phyloP scores from a whole-genome alignment of 164 flowering plant species.

The Umbilicus rupestris region DNA sequence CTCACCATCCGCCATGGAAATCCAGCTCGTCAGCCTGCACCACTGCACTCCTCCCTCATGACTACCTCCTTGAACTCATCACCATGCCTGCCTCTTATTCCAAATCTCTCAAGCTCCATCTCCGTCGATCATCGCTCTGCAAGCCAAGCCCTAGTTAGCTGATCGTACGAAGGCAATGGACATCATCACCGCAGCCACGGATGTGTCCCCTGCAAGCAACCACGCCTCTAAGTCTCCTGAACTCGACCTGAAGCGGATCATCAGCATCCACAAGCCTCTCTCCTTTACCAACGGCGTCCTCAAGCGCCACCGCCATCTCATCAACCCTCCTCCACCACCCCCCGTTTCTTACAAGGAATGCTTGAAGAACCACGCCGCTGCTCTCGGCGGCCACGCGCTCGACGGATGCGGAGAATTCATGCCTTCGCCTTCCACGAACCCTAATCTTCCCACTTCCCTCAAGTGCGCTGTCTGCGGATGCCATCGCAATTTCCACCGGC shows the following conservation, averaged over 20 bases:
- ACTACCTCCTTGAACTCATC: no score
- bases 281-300: slow-evolving; percentile 47
- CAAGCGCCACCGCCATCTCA: slow-evolving; percentile 37
- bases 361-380: slow-evolving; percentile 57
- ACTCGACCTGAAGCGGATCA: slow-evolving; percentile 25
- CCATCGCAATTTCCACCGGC: slow-evolving; percentile 69
- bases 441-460: slow-evolving; percentile 40
- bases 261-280: slow-evolving; percentile 17
- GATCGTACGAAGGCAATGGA: no score
- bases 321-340: slow-evolving; percentile 11
- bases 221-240: slow-evolving; percentile 28
- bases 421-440: slow-evolving; percentile 36
- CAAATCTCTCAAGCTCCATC: no score
- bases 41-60: no score
- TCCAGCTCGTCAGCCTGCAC: no score
- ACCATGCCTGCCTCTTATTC: no score
- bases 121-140: no score
- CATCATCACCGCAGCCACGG: no score
- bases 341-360: slow-evolving; percentile 36
- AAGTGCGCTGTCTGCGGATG: slow-evolving; percentile 68
- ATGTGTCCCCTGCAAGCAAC: neutral
- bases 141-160: no score
- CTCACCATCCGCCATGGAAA: no score
- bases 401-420: slow-evolving; percentile 75
- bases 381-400: slow-evolving; percentile 48